Evolutionary conservation across 805 yeast genomes (phyloP), one percentile per base, ranked within the genome.

Genomic region (Barnettozyma sp.): DNA sequence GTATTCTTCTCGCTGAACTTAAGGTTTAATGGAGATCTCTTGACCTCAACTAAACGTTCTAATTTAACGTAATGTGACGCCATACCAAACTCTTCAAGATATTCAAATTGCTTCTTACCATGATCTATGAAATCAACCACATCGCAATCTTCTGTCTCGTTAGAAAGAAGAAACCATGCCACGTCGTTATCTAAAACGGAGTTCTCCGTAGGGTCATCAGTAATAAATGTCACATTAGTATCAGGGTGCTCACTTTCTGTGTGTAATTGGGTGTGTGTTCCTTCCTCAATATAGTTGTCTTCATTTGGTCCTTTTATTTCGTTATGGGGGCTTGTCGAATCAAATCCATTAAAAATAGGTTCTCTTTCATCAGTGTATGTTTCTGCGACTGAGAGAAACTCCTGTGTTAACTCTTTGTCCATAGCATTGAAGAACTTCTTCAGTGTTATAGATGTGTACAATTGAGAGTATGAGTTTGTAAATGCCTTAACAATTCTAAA

Each of bases 151-250:
- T 22, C 38, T 3, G 43, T 34, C 24, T 43, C 50, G 16, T 32
- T 20, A 22, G 40, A 33, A 4, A 43, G 28, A 21, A 45, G 16
- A 10, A 35, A 22, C 34, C 44, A 33, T 17, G 47, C 49, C 2
- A 36, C 8, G 20, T 32, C 34, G 31, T 45, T 37, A 22, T 46
- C 48, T 18, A 40, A 11, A 3, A 38, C 8, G 7, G 11, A 13
- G 10, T 38, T 43, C 5, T 39, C 40, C 19, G 20, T 29, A 12
- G 23, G 21, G 14, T 42, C 25, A 19, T 41, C 48, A 2, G 21
- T 15, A 6, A 46, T 40, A 20, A 40, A 42, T 9, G 26, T n/a
- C n/a, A n/a, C n/a, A n/a, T n/a, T n/a, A n/a, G n/a, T n/a, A n/a
- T n/a, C n/a, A n/a, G n/a, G n/a, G n/a, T n/a, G n/a, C n/a, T n/a